Base-by-base conservation (phyloP, 2,329 filamentous ascomycete species). In the Diaporthe destruens region DNA sequence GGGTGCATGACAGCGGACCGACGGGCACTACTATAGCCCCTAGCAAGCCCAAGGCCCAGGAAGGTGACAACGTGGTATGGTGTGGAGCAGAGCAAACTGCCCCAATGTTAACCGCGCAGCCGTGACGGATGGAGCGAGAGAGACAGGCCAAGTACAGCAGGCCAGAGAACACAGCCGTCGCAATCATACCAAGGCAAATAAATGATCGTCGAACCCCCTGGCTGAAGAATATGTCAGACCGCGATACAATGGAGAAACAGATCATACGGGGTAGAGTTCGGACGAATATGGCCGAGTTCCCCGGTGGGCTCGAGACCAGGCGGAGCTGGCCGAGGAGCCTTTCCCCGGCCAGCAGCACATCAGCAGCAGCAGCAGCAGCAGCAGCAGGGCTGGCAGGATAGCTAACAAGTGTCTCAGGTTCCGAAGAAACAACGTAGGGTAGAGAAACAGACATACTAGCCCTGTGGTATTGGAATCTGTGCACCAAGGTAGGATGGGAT, bases 21-120 rank as follows among this genome's bases (percentile, higher is more conserved):
- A 66, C 61, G 47, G 61, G 47, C 61, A 66, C 61, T 66, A 66
- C 61, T 53, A 39, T 25, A 66, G 61, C 47, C 23, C 44, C 54
- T 20, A 36, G 47, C 47, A 23, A 11, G 9, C 57, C 29, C 5
- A 29, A 5, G 29, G 29, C 2, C 23, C 39, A 44, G 56, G 9
- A 39, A 23, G 12, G 20, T 39, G 20, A 20, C 54, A 57, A 57
- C 32, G 32, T 25, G n/a, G 59, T 23, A 23, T 42, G 20, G 61
- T 39, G 61, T 36, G 61, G 59, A 51, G 59, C 23, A 29, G 9
- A 39, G 59, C 44, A 53, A 66, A 3, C 61, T 32, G 61, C 12
- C 47, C 61, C 61, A 53, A 53, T 66, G 61, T 66, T 66, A 66
- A 8, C 57, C 57, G 57, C 20, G 57, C 36, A 42, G 39, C 39